Conservation (phyloP, 225 moss, liverwort and hornwort genomes). For the Ulota crispa region DNA sequence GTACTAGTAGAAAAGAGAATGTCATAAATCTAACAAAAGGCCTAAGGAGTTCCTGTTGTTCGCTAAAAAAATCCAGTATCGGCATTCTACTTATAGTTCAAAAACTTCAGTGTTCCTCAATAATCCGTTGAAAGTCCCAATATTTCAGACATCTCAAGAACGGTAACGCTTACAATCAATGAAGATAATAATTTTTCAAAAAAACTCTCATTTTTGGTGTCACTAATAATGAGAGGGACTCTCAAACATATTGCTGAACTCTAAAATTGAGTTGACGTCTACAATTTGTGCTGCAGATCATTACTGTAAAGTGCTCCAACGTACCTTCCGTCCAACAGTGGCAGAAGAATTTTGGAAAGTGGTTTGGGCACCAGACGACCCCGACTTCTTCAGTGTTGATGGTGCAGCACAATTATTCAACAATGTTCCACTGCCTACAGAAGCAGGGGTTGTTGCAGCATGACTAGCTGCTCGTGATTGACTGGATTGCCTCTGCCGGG, state of each 20-base stretch:
- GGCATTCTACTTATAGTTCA: neutral
- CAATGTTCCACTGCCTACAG: neutral
- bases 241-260: neutral
- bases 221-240: neutral
- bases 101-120: neutral
- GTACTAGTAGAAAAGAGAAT: neutral
- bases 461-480: slow-evolving; percentile 16
- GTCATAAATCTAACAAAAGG: too few relatives aligned
- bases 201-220: neutral
- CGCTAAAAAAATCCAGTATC: neutral
- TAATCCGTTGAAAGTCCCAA: neutral
- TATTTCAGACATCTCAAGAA: neutral
- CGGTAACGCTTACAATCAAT: neutral
- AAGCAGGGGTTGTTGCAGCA: neutral
- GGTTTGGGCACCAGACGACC: slow-evolving; percentile 1
- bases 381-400: slow-evolving; percentile 23
- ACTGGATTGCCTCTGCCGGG: slow-evolving; percentile 41
- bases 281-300: neutral
- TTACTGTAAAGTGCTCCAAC: neutral
- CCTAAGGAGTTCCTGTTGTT: neutral
- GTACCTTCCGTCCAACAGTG: slow-evolving; percentile 30
- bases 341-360: neutral
- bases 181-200: neutral
- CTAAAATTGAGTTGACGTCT: neutral
- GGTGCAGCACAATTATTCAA: neutral